phyloP scores from a whole-genome alignment of 108 stramenopile genomes.

The Thalassiosira profunda region DNA sequence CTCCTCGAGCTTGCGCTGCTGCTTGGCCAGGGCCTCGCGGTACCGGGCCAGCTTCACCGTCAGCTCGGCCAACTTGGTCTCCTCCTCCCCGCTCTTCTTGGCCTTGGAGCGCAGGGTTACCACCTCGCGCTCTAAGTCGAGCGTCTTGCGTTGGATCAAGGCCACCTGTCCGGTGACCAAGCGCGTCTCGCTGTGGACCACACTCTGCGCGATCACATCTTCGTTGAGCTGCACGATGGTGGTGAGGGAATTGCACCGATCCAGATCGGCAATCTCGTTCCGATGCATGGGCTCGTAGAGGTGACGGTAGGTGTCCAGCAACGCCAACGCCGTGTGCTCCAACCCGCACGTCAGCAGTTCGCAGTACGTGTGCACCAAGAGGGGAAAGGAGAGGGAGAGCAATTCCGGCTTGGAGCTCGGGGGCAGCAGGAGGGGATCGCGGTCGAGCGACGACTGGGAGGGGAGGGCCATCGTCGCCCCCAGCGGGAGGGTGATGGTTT shows the following conservation, averaged over 20 bases:
- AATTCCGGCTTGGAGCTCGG: conserved; percentile 86
- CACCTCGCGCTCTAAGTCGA: conserved; percentile 15
- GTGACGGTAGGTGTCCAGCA: conserved; percentile 77
- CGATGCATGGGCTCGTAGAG: conserved; percentile 77
- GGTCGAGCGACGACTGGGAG: conserved; percentile 7
- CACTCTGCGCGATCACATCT: conserved; percentile 23
- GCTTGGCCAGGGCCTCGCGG: conserved; percentile 22
- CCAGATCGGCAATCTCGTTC: conserved; percentile 67
- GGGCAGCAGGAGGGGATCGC: conserved; percentile 37
- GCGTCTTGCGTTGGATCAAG: conserved; percentile 10
- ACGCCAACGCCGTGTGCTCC: conserved; percentile 71
- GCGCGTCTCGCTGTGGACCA: conserved; percentile 18
- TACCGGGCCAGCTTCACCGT: conserved; percentile 15
- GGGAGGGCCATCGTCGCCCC: conserved; percentile 23
- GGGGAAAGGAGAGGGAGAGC: conserved; percentile 83
- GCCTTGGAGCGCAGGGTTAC: conserved; percentile 18
- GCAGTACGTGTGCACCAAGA: conserved; percentile 90
- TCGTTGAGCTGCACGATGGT: conserved; percentile 70
- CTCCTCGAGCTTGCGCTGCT: conserved; percentile 63
- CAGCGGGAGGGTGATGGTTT: conserved; percentile 16
- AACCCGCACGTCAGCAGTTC: conserved; percentile 85
- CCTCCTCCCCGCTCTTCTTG: conserved; percentile 18
- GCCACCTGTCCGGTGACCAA: conserved; percentile 14
- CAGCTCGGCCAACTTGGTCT: conserved; percentile 6
- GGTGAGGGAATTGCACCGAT: conserved; percentile 64